phyloP scores from a whole-genome alignment of 768 basidiomycete genomes.

The Serpula lacrymans region DNA sequence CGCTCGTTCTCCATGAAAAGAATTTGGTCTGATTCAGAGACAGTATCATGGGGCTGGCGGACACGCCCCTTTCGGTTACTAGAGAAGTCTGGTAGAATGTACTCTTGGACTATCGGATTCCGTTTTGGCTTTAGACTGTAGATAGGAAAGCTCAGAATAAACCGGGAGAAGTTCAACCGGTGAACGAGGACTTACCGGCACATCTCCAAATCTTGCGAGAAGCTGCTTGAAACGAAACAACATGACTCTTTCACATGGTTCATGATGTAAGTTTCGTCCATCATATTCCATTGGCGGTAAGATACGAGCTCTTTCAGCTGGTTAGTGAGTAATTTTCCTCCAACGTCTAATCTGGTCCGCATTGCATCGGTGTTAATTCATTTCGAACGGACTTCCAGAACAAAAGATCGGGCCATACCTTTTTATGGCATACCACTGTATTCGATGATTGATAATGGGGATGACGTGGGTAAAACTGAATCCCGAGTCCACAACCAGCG shows the following conservation, averaged over 20 bases:
- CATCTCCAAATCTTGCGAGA: constrained; percentile 67
- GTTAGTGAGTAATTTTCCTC: constrained; percentile 94
- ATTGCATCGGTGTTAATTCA: constrained; percentile 13
- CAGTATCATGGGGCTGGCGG: constrained; percentile 48
- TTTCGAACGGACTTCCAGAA: constrained; percentile 11
- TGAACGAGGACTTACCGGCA: constrained; percentile 71
- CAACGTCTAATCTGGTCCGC: constrained; percentile 77
- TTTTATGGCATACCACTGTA: constrained; percentile 80
- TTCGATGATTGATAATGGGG: constrained; percentile 69
- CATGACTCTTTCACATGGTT: constrained; percentile 90
- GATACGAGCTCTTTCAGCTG: constrained; percentile 92
- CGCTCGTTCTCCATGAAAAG: constrained; percentile 89
- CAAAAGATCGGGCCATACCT: constrained; percentile 44
- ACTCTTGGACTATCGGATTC: constrained; percentile 80
- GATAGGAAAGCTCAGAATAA: constrained; percentile 9
- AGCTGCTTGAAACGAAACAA: constrained; percentile 79
- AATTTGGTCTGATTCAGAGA: constrained; percentile 60
- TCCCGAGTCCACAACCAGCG: constrained; percentile 82
- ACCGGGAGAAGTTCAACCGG: too few relatives aligned
- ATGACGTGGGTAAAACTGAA: constrained; percentile 94
- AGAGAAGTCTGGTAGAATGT: constrained; percentile 86
- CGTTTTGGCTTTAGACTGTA: constrained; percentile 49
- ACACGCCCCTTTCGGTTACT: constrained; percentile 58
- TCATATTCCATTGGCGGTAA: constrained; percentile 98
- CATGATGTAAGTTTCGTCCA: constrained; percentile 93